These are phyloP conservation scores for Dryadomyces quercivorus DNA, from an alignment of 2,329 filamentous ascomycete genomes.

Conservation along the genomic window DNA sequence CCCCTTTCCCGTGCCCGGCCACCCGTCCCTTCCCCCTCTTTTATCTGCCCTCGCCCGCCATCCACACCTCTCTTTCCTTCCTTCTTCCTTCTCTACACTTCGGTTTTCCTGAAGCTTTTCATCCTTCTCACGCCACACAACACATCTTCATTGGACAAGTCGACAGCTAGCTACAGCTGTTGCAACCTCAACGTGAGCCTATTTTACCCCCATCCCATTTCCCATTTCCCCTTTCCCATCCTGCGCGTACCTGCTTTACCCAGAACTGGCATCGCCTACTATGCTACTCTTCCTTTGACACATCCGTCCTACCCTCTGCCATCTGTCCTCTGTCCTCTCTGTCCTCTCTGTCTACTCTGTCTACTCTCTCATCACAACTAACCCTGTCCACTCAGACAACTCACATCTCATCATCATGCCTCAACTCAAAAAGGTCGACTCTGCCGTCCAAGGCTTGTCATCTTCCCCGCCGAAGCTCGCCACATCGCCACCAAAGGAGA, in stretches of 20 bases:
- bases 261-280: too few species aligned
- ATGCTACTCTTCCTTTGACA: too few species aligned
- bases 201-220: not conserved
- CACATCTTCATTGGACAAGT: not conserved
- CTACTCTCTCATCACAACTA: too few species aligned
- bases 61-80: not conserved
- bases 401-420: conserved; percentile 22
- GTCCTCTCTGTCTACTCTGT: not conserved
- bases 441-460: conserved; percentile 69
- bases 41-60: conserved; percentile 2
- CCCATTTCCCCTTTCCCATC: not conserved
- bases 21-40: conserved; percentile 6
- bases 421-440: conserved; percentile 80
- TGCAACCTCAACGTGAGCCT: not conserved
- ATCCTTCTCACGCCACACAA: conserved; percentile 3
- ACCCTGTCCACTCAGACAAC: not conserved
- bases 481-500: conserved; percentile 54
- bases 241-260: too few species aligned
- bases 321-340: too few species aligned
- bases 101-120: conserved; percentile 3
- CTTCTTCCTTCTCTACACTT: not conserved
- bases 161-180: not conserved
- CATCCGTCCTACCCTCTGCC: too few species aligned
- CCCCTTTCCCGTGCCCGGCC: not conserved
- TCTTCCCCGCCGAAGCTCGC: conserved; percentile 54